Evolutionary conservation across 805 yeast species (phyloP).

Genomic region (Candida germanica): DNA sequence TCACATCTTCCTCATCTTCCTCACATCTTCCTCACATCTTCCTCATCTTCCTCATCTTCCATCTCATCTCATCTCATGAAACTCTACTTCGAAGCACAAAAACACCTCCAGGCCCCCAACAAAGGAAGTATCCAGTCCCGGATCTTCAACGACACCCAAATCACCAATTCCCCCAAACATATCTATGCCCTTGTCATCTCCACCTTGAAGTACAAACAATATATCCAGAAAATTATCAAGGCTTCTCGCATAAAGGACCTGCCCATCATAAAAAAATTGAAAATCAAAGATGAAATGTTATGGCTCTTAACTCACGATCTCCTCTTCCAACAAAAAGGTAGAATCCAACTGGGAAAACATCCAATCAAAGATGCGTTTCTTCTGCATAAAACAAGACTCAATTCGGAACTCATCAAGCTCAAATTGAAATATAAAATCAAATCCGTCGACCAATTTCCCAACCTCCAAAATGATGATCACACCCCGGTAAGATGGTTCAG

Average conservation of each 20-base stretch:
- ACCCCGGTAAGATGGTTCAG: constrained; percentile 83
- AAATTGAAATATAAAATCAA: constrained; percentile 70
- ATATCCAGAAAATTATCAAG: constrained; percentile 58
- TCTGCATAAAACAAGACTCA: constrained; percentile 73
- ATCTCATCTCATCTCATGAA: too few relatives aligned
- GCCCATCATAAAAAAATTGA: constrained; percentile 42
- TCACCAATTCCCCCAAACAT: constrained; percentile 68
- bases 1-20: too few relatives aligned
- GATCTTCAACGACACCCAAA: constrained; percentile 32
- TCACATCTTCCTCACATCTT: too few relatives aligned
- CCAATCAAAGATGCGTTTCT: constrained; percentile 80
- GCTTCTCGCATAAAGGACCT: constrained; percentile 60
- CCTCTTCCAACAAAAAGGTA: constrained; percentile 66
- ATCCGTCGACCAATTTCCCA: constrained; percentile 46
- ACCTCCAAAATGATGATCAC: constrained; percentile 41
- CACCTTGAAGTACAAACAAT: constrained; percentile 67
- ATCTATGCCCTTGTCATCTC: constrained; percentile 80
- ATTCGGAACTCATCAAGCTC: constrained; percentile 76
- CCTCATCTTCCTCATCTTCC: too few relatives aligned
- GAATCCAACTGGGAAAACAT: constrained; percentile 87
- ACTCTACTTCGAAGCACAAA: constrained; percentile 43
- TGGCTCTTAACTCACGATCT: constrained; percentile 77
- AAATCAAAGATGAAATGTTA: constrained; percentile 52
- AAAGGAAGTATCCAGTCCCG: constrained; percentile 37
- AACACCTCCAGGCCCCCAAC: constrained; percentile 20